Percentiles rank a stretch among this genome's conserved stretches.
phyloP scores from a whole-genome alignment of 345 rosid genomes.

The Erysimum cheiranthoides region DNA sequence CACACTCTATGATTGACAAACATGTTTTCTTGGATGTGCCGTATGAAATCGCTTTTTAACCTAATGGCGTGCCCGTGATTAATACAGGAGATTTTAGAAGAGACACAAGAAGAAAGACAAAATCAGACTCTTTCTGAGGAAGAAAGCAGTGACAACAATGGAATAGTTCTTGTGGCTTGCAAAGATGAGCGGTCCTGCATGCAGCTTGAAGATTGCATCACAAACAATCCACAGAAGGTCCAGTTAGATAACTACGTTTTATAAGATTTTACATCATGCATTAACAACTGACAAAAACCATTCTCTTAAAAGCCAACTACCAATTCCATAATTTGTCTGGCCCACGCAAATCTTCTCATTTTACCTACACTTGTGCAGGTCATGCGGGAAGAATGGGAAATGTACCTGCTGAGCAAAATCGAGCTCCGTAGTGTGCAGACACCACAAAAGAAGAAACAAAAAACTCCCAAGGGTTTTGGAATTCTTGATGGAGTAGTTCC shows the following conservation, averaged over 20 bases:
- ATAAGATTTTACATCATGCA: constrained; percentile 12
- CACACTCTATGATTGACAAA: constrained; percentile 13
- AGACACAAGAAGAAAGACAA: constrained; percentile 80
- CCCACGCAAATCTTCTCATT: background rate
- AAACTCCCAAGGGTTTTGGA: constrained; percentile 87
- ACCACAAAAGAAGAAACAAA: constrained; percentile 79
- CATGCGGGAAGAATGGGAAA: constrained; percentile 93
- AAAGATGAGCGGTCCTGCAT: constrained; percentile 93
- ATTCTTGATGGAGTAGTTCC: constrained; percentile 92
- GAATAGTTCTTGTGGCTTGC: constrained; percentile 87
- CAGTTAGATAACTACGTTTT: constrained; percentile 15
- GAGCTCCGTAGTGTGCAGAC: constrained; percentile 68
- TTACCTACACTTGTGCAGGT: constrained; percentile 57
- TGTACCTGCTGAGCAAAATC: constrained; percentile 84
- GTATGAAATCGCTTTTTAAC: background rate
- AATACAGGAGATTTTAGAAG: constrained; percentile 81
- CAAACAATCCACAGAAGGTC: constrained; percentile 71
- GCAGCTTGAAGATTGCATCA: constrained; percentile 96
- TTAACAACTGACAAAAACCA: background rate
- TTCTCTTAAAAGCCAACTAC: background rate
- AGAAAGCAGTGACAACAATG: constrained; percentile 54
- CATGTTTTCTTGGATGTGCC: background rate
- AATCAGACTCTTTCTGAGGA: constrained; percentile 54
- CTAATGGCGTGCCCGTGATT: constrained; percentile 20
- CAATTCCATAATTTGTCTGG: background rate